phyloP scores from a whole-genome alignment of 805 yeast genomes.

The Nematodospora valgi region DNA sequence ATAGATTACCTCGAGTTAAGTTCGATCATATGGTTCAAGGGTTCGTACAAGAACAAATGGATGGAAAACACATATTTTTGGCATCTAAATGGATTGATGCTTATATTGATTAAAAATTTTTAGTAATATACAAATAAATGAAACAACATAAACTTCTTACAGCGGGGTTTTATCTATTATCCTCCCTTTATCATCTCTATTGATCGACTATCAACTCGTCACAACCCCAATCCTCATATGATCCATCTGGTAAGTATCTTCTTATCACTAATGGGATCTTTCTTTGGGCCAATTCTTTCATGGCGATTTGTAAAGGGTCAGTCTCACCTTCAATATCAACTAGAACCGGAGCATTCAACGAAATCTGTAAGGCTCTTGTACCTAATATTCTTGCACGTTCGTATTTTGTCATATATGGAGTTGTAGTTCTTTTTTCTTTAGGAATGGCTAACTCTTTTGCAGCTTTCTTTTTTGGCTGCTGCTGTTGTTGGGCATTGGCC shows the following conservation, averaged over 20 bases:
- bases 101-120: constrained; percentile 32
- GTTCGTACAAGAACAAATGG: constrained; percentile 53
- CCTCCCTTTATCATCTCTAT: constrained; percentile 17
- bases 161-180: background rate
- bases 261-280: constrained; percentile 94
- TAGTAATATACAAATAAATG: background rate
- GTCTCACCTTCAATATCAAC: constrained; percentile 99
- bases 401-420: constrained; percentile 98
- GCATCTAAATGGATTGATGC: constrained; percentile 63
- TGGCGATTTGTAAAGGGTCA: constrained; percentile 95
- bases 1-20: constrained; percentile 38
- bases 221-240: constrained; percentile 98
- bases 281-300: constrained; percentile 92
- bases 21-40: constrained; percentile 51
- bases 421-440: constrained; percentile 83
- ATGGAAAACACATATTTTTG: constrained; percentile 56
- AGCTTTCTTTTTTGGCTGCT: constrained; percentile 40
- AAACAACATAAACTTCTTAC: background rate
- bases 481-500: constrained; percentile 19
- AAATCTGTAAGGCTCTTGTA: constrained; percentile 94
- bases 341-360: constrained; percentile 97
- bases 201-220: constrained; percentile 93
- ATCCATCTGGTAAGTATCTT: constrained; percentile 94
- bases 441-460: constrained; percentile 83
- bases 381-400: constrained; percentile 98